Evolutionary conservation across 768 basidiomycete genomes (phyloP), one percentile per base, ranked within the genome.

Genomic region (Tylopilus intermedius): DNA sequence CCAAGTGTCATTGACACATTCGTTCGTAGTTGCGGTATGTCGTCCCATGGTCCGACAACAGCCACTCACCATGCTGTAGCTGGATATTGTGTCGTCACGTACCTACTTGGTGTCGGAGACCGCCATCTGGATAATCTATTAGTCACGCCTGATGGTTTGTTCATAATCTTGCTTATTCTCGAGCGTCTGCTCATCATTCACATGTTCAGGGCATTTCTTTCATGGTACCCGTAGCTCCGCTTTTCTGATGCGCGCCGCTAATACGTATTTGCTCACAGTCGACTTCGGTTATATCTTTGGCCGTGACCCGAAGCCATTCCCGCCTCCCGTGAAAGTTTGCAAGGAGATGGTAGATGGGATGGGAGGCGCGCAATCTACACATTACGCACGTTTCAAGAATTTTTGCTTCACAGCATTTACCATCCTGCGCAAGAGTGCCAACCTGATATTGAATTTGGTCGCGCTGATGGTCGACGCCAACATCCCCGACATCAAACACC

Each of bases 291-390:
- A 97, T 70, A 98, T 98, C 61, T 79, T 98, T 13, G 96, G 96
- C 3, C 86, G 94, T 2, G 96, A 98, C 66, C 96, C 96, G 0
- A 98, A 99, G 64, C 92, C 94, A 0, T 95, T 94, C 66, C 94
- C 96, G 2, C 96, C 96, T 6, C 90, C 94, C 11, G 94, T 98
- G 59, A 99, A 99, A 68, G 90, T 99, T 38, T 97, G 94, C 72
- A 94, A 95, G 64, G 96, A 98, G 67, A 99, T 98, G 96, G 92
- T 98, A 0, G 96, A 99, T 66, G 95, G 90, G 10, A 95, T 99
- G 94, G 96, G 96, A n/a, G 95, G 96, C 10, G 85, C 90, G 1
- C 83, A 89, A 62, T 95, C 94, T 6, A 81, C 88, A n/a, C 95
- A 98, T 67, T 97, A 97, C 69, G 81, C 85, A 24, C 86, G 94